These are phyloP conservation scores for Triticum turgidum DNA, from an alignment of 176 grass and related monocot species.

Conservation along the genomic window DNA sequence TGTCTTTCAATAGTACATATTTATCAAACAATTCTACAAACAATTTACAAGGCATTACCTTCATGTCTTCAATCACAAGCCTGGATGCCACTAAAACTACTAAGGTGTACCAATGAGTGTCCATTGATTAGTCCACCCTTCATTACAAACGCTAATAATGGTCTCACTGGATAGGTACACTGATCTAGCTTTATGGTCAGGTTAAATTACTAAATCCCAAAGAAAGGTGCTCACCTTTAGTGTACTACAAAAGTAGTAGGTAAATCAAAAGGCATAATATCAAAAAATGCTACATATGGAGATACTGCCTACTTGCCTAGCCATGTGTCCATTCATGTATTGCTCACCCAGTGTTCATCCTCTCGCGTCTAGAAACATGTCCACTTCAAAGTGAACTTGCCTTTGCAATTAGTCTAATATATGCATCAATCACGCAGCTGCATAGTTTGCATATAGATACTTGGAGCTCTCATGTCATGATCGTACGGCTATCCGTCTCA, in stretches of 20 bases:
- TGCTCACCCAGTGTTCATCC: not conserved
- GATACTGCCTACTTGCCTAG: not conserved
- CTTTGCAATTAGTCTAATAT: conserved; percentile 13
- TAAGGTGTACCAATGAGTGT: not conserved
- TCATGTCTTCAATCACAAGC: not conserved
- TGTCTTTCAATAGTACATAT: not conserved
- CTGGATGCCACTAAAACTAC: not conserved
- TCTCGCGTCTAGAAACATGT: conserved; percentile 48
- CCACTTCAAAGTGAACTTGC: conserved; percentile 11
- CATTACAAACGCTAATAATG: not conserved
- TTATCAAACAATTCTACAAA: not conserved
- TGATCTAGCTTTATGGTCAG: conserved; percentile 5
- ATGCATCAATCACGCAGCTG: not conserved
- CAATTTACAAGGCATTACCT: not conserved
- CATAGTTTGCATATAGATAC: not conserved
- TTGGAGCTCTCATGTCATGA: conserved; percentile 18
- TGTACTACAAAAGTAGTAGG: not conserved
- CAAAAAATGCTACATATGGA: not conserved
- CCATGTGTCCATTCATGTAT: conserved; percentile 14
- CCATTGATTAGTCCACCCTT: conserved; percentile 2
- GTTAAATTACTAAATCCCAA: conserved; percentile 18
- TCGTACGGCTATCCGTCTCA: conserved; percentile 29
- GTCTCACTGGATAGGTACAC: not conserved
- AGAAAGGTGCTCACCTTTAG: conserved; percentile 42
- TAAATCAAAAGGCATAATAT: conserved; percentile 13